phyloP scores from a whole-genome alignment of 352 stramenopile genomes.

The Pythium folliculosum region DNA sequence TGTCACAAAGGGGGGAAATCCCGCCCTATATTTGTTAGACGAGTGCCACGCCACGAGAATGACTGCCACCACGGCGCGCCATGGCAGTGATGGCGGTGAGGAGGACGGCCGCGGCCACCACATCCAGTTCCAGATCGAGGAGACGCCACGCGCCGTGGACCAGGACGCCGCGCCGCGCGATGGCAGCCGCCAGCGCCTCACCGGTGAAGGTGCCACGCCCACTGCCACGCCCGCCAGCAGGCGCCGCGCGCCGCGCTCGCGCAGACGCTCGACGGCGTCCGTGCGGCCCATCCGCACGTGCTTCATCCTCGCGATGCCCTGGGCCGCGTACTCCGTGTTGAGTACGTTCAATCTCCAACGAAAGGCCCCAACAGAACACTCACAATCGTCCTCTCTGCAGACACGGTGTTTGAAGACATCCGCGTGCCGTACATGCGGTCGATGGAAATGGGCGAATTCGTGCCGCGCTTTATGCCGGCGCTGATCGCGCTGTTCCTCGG shows the following conservation, averaged over 20 bases:
- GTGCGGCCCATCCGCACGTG: slow-evolving; percentile 42
- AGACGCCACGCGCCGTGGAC: slow-evolving; percentile 15
- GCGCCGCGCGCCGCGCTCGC: neutral
- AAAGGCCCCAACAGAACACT: neutral
- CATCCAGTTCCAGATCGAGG: slow-evolving; percentile 19
- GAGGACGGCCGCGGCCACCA: slow-evolving; percentile 12
- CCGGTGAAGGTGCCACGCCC: neutral
- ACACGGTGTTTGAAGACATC: slow-evolving; percentile 73
- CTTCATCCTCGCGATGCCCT: slow-evolving; percentile 74
- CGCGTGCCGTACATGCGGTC: slow-evolving; percentile 69
- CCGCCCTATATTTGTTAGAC: too few species aligned
- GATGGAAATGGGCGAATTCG: slow-evolving; percentile 60
- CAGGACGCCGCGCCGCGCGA: neutral
- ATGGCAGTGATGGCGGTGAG: neutral
- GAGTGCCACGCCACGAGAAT: too few species aligned
- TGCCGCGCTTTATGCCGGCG: slow-evolving; percentile 64
- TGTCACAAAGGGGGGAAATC: too few species aligned
- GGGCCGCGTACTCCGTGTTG: slow-evolving; percentile 68
- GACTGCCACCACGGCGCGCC: neutral
- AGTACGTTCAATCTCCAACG: slow-evolving; percentile 35
- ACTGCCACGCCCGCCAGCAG: neutral
- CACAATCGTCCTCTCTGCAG: slow-evolving; percentile 24
- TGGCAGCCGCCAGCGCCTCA: neutral
- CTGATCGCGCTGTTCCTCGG: slow-evolving; percentile 68
- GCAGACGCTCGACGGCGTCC: slow-evolving; percentile 8